Base-by-base conservation (phyloP, 2,329 filamentous ascomycete species). In the Xylaria sp. region DNA sequence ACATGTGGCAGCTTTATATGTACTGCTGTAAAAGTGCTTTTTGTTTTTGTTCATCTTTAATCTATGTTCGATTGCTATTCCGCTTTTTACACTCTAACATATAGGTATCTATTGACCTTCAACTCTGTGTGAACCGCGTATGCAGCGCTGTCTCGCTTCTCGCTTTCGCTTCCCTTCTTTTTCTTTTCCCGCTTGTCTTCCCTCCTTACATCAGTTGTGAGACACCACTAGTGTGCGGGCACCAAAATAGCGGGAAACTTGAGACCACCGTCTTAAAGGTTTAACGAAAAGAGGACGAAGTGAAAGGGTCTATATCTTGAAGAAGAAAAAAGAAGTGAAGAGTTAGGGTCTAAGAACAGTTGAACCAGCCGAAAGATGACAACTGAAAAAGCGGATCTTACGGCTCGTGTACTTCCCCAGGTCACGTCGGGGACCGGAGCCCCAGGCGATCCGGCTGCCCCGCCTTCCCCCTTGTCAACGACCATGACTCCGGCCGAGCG, bases 311-410 rank as follows among this genome's bases (percentile, higher is more conserved):
- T 28, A 7, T 3, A 28, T 54, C 37, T 10, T 18, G 6, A 52
- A 18, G n/a, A 46, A 20, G 57, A 10, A 15, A 6, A 25, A 46
- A 13, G 4, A 12, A 37, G 10, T 18, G 25, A 34, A n/a, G 20
- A 9, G 23, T 28, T 28, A 28, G 4, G 28, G 5, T 28, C 28
- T 5, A 28, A 28, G 28, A 28, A 44, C 23, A 63, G 23, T 41
- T 15, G 23, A 31, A 6, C 15, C 9, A 52, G 12, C 25, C 8
- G 4, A 73, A 72, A 20, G 75, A 68, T 76, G 73, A 67, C 71
- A 55, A 70, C 71, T 5, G 73, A 74, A n/a, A 73, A 75, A 73
- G 67, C 72, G 15, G 70, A 76, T 10, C 74, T 78, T 13, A 72
- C 67, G 13, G 50, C 70, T 28, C 76, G 75, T 52, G 60, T 73